A percentile compares a stretch with the other conserved stretches of the same genome.
Conservation (phyloP, 495 filamentous ascomycete genomes). For the Xylaria scruposa region DNA sequence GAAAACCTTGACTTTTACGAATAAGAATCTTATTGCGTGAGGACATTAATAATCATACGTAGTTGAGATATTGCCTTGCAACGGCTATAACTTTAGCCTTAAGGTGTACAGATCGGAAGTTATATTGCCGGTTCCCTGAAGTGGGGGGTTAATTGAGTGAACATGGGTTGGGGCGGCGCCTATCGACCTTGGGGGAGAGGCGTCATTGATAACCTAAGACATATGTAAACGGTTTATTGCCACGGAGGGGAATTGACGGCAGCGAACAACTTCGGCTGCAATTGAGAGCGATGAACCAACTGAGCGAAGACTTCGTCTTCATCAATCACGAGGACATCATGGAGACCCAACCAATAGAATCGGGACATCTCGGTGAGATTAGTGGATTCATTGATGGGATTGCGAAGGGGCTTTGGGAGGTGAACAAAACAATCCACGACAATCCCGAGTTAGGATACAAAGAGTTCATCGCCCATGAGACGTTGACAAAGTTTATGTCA, state of each 20-base stretch:
- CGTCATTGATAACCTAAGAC: not conserved
- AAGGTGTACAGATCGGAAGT: not conserved
- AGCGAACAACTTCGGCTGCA: not conserved
- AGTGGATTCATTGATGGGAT: constrained; percentile 46
- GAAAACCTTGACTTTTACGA: not conserved
- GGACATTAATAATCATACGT: not conserved
- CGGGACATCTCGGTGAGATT: constrained; percentile 42
- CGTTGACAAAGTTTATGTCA: constrained; percentile 62
- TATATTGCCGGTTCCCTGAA: not conserved
- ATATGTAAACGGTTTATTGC: not conserved
- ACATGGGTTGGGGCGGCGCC: constrained; percentile 2
- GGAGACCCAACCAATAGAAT: constrained; percentile 20
- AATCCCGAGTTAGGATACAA: constrained; percentile 66
- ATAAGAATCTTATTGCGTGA: not conserved
- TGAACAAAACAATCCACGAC: constrained; percentile 63
- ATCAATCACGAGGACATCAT: constrained; percentile 35
- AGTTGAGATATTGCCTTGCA: not conserved
- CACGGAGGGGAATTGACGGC: not conserved
- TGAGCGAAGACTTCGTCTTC: constrained; percentile 38
- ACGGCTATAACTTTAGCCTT: constrained; percentile 7
- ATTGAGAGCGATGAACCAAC: constrained; percentile 26
- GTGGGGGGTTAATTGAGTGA: constrained; percentile 18
- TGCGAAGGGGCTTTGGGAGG: constrained; percentile 45
- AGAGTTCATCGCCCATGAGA: constrained; percentile 64
- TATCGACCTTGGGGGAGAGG: not conserved